Evolutionary conservation across 768 basidiomycete genomes (phyloP).

Genomic region (Kwoniella shandongensis): DNA sequence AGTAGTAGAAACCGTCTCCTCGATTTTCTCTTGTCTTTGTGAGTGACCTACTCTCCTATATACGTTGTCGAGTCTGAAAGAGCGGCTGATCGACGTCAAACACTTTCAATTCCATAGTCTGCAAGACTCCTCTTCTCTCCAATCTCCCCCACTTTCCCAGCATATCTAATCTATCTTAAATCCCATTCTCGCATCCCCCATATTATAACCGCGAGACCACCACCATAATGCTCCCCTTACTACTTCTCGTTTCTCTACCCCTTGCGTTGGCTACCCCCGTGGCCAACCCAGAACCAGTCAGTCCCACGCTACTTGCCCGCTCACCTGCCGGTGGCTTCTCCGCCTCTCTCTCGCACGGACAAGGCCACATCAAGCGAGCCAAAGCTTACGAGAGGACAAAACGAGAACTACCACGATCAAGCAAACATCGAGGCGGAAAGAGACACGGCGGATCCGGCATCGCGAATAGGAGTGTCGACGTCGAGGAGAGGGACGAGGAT

Average conservation of each 20-base stretch:
- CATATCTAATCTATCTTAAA: too few species aligned
- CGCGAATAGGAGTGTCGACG: background rate
- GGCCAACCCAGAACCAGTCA: slow-evolving; percentile 17
- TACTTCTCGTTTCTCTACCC: slow-evolving; percentile 25
- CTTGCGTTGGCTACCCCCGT: slow-evolving; percentile 17
- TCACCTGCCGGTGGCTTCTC: slow-evolving; percentile 14
- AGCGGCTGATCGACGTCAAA: too few species aligned
- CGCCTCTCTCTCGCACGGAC: slow-evolving; percentile 23
- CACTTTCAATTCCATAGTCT: too few species aligned
- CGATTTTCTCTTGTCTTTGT: too few species aligned
- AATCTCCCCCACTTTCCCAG: background rate
- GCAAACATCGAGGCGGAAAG: slow-evolving; percentile 8
- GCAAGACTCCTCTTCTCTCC: too few species aligned
- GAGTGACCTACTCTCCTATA: too few species aligned
- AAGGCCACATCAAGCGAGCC: slow-evolving; percentile 12
- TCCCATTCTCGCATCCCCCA: background rate
- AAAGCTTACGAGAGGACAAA: slow-evolving; percentile 14
- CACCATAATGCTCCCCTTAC: slow-evolving; percentile 14
- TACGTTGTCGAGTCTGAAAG: too few species aligned
- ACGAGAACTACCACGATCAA: slow-evolving; percentile 11
- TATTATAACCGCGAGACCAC: background rate
- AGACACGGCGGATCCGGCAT: slow-evolving; percentile 5
- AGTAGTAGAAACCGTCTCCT: too few species aligned
- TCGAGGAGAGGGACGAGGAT: slow-evolving; percentile 16
- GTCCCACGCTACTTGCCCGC: slow-evolving; percentile 15